These are phyloP conservation scores for Lolium multiflorum DNA, from an alignment of 176 grass and related monocot genomes.

Conservation along the genomic window DNA sequence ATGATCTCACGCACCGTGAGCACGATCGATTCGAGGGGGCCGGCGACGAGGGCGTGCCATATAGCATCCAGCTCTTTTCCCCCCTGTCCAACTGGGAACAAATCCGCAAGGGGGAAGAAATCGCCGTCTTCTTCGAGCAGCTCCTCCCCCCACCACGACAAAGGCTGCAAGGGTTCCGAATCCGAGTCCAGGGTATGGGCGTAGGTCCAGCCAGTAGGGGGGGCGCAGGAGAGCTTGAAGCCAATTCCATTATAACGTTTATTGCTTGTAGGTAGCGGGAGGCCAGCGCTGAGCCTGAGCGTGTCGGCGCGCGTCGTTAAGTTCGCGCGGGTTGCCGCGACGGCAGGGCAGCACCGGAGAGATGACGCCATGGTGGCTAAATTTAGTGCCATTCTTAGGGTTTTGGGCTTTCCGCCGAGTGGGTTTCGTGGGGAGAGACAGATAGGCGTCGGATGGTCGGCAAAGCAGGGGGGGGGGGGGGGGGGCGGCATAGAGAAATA, in stretches of 20 bases:
- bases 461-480: not conserved
- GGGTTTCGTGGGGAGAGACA: not conserved
- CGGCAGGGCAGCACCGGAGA: not conserved
- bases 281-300: not conserved
- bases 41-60: not conserved
- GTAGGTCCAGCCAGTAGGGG: not conserved
- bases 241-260: not conserved
- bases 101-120: not conserved
- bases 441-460: not conserved
- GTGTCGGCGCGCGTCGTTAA: not conserved
- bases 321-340: not conserved
- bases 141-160: not conserved
- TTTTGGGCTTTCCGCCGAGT: not conserved
- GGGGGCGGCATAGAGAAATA: too few relatives aligned
- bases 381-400: not conserved
- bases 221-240: not conserved
- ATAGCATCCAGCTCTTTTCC: not conserved
- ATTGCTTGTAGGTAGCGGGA: not conserved
- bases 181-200: not conserved
- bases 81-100: not conserved
- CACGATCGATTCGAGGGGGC: not conserved
- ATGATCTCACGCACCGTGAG: slow-evolving; percentile 11
- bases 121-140: not conserved
- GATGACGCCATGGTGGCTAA: not conserved
- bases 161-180: not conserved